Conservation (phyloP, 768 basidiomycete genomes). For the Epithele typhae region DNA sequence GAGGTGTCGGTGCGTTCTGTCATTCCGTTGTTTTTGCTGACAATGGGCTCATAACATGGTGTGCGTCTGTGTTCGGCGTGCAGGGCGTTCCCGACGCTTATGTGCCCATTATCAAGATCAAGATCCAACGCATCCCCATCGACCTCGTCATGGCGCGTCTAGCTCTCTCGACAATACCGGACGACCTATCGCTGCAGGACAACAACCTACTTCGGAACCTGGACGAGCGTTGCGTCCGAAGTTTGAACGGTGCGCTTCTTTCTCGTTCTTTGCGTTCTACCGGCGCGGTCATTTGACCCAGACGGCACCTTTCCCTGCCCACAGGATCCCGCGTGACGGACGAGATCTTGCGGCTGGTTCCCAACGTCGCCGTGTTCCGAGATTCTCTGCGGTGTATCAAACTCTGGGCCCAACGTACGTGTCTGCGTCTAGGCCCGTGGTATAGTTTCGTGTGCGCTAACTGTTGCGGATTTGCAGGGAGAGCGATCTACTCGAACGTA, state of each 20-base stretch:
- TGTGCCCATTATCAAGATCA: slow-evolving; percentile 91
- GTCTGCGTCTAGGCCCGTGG: background rate
- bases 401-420: slow-evolving; percentile 92
- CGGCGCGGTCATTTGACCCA: slow-evolving; percentile 1
- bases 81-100: slow-evolving; percentile 97
- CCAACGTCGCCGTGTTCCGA: slow-evolving; percentile 90
- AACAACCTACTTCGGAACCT: slow-evolving; percentile 89
- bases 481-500: slow-evolving; percentile 97
- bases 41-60: background rate
- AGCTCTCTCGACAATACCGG: slow-evolving; percentile 83
- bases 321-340: slow-evolving; percentile 93
- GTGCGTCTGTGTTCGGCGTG: background rate
- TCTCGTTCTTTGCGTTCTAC: background rate
- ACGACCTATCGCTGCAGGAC: slow-evolving; percentile 85
- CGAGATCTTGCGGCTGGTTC: slow-evolving; percentile 91
- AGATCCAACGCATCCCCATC: slow-evolving; percentile 87
- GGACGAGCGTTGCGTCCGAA: slow-evolving; percentile 92
- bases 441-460: background rate
- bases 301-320: background rate
- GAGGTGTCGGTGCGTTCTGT: slow-evolving; percentile 78
- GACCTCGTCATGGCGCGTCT: slow-evolving; percentile 93
- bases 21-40: background rate
- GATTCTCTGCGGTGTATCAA: slow-evolving; percentile 95
- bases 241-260: slow-evolving; percentile 71
- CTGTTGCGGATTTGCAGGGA: slow-evolving; percentile 42